Evolutionary conservation across 352 stramenopile species (phyloP), one percentile per base, ranked within the genome.

Genomic region (Bremia lactucae): DNA sequence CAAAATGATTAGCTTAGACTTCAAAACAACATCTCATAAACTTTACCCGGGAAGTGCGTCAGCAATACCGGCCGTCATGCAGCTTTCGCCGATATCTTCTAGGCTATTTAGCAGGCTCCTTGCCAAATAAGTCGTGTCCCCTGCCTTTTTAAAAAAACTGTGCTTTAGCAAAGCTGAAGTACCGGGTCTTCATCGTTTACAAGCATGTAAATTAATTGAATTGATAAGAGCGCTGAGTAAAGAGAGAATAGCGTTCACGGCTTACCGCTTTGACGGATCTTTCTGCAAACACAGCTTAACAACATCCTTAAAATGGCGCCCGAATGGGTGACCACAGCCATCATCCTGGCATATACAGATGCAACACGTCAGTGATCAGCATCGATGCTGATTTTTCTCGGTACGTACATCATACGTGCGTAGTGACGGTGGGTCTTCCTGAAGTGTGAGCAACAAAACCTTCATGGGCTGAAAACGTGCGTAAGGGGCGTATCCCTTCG

Each of bases 391-490:
- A 3, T 15, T 10, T 13, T 45, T 6, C 6, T 25, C 2, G 1
- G 23, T 33, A 48, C 72, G 39, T 71, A 88, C 81, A 52, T 92
- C 83, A 55, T 96, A 95, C 0, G 83, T 87, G 42, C 77, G 73
- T 9, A 96, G 65, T 29, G 83, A 92, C 25, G 95, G 95, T 36
- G 95, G 95, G 51, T 97, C 89, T 59, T 98, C 94, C 54, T 98
- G 90, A 44, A 98, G 87, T 29, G 94, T 98, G 16, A 97, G 60
- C 42, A 98, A 79, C 24, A 98, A 51, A 19, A 99, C 81, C 59
- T 98, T 98, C 96, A 99, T 99, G 4, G 96, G 95, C 42, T 97
- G 90, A 55, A 97, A 97, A 19, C 95, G 86, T 15, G 95, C 95
- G 62, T 99, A 99, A 0, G 96, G 96, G 18, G 96, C 96, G 59